A percentile compares a stretch with the other conserved stretches of the same genome.
Evolutionary conservation across 306 rosid species (phyloP).

Genomic region (cucumber (Cucumis sativus)): Cucumber_9930_V3 NC_026657.2:34686501-34687000

Average conservation of each 20-base stretch:
- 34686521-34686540: too few species aligned
- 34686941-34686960: constrained; percentile 47
- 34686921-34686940: constrained; percentile 95
- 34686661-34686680: constrained; percentile 10
- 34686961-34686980: not conserved
- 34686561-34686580: too few species aligned
- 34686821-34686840: not conserved
- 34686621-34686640: not conserved
- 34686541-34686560: too few species aligned
- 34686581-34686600: too few species aligned
- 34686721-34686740: constrained; percentile 83
- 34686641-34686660: not conserved
- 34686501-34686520: too few species aligned
- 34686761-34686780: constrained; percentile 81
- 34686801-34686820: constrained; percentile 14
- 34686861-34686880: constrained; percentile 32
- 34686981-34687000: not conserved
- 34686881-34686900: constrained; percentile 80
- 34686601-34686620: not conserved
- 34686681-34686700: constrained; percentile 88
- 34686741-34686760: constrained; percentile 91
- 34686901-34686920: constrained; percentile 84
- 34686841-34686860: constrained; percentile 6
- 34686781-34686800: constrained; percentile 66
- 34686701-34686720: constrained; percentile 91